Evolutionary conservation across 306 rosid species (phyloP).

Genomic region (Prosopis cineraria): DNA sequence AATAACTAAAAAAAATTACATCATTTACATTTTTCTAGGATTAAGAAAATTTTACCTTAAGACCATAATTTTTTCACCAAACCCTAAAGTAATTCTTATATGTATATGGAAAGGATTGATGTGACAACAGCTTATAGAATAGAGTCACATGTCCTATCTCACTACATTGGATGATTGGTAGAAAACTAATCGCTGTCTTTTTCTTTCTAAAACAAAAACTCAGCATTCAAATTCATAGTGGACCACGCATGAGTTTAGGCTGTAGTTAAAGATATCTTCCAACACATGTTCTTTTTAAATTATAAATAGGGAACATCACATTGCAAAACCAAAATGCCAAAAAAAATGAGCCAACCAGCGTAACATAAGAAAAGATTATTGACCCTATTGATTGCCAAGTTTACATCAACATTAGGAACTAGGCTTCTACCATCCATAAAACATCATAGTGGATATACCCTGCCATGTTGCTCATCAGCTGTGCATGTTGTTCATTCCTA

Average conservation of each 20-base stretch:
- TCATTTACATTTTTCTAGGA: background rate
- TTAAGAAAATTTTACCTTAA: background rate
- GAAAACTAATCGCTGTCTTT: background rate
- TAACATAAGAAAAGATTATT: conserved; percentile 34
- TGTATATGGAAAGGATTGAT: background rate
- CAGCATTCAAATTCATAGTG: background rate
- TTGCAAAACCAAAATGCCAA: background rate
- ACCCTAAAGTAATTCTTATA: background rate
- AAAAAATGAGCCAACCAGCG: conserved; percentile 46
- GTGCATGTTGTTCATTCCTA: conserved; percentile 43
- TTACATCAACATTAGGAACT: conserved; percentile 40
- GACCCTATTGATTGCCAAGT: conserved; percentile 35
- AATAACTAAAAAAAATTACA: too few species aligned
- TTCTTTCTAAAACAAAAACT: background rate
- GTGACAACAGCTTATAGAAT: background rate
- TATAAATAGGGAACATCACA: conserved; percentile 23
- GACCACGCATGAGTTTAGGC: background rate
- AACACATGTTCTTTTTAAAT: background rate
- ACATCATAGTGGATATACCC: conserved; percentile 41
- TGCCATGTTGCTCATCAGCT: conserved; percentile 38
- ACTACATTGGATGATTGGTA: background rate
- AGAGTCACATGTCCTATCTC: conserved; percentile 18
- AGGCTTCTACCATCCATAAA: conserved; percentile 31
- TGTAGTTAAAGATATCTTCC: conserved; percentile 13
- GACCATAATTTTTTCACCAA: conserved; percentile 4